These are phyloP conservation scores for Rhizophora apiculata DNA, from an alignment of 345 rosid species.

Conservation along the genomic window DNA sequence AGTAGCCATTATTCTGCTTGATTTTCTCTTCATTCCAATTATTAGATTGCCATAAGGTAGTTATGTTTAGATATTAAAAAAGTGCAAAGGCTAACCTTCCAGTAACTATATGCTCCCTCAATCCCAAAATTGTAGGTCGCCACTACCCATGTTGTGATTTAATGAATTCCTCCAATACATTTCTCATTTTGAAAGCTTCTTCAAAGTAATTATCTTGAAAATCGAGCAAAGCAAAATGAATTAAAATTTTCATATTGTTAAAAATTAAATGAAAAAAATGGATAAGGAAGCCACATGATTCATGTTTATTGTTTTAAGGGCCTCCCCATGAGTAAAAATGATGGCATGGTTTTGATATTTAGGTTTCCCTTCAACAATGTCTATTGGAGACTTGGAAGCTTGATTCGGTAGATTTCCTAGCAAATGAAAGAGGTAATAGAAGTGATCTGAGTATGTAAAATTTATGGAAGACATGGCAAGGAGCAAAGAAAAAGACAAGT, in stretches of 20 bases:
- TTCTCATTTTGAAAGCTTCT: constrained; percentile 98
- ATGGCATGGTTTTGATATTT: constrained; percentile 99
- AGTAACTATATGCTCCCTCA: constrained; percentile 96
- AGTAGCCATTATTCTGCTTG: neutral
- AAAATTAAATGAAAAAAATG: constrained; percentile 1
- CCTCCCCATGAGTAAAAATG: constrained; percentile 96
- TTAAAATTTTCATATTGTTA: constrained; percentile 7
- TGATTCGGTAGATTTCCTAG: constrained; percentile 94
- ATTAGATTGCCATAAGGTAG: neutral
- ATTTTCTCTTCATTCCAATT: too few relatives aligned
- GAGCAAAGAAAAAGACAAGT: neutral
- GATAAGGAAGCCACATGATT: constrained; percentile 56
- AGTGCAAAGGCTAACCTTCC: constrained; percentile 64
- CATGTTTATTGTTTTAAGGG: constrained; percentile 97
- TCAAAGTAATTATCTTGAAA: constrained; percentile 94
- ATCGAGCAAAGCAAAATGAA: constrained; percentile 15
- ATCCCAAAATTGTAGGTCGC: constrained; percentile 82
- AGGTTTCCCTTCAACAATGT: constrained; percentile 97
- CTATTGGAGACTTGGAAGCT: constrained; percentile 91
- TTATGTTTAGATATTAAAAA: neutral
- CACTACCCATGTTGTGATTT: constrained; percentile 47
- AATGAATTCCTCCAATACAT: constrained; percentile 71
- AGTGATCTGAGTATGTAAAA: neutral
- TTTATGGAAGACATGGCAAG: neutral
- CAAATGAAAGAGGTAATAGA: constrained; percentile 5